These are phyloP conservation scores for Spinacia oleracea DNA, from an alignment of 179 eudicot species.

Conservation along the genomic window DNA sequence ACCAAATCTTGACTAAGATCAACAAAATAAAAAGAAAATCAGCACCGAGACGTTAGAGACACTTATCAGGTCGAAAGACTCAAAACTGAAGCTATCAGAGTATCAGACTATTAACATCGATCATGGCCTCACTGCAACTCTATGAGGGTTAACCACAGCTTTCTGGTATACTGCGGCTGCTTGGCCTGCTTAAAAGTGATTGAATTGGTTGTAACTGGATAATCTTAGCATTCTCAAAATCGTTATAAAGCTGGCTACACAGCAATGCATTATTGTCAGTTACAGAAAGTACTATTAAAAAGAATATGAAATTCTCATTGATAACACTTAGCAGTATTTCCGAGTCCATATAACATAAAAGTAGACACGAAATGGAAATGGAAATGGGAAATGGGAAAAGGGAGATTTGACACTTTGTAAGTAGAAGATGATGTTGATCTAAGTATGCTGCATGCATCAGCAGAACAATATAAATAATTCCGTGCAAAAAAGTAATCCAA, in stretches of 20 bases:
- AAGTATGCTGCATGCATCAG: too few species aligned
- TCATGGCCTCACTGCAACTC: background rate
- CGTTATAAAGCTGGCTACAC: too few species aligned
- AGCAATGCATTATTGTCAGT: background rate
- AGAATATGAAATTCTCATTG: background rate
- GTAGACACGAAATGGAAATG: too few species aligned
- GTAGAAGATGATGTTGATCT: too few species aligned
- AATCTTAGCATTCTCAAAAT: background rate
- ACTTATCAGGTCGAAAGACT: background rate
- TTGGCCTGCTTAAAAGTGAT: background rate
- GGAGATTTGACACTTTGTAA: too few species aligned
- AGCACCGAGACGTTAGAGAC: background rate
- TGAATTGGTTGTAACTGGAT: background rate
- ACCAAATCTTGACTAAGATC: background rate
- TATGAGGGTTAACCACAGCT: background rate
- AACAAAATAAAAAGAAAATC: background rate
- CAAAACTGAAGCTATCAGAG: background rate
- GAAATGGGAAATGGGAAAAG: too few species aligned
- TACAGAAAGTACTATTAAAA: background rate
- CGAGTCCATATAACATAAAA: too few species aligned
- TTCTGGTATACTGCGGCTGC: background rate
- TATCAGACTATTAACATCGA: background rate
- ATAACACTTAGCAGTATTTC: too few species aligned
- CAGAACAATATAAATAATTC: too few species aligned
- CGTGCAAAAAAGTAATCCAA: too few species aligned